phyloP scores from a whole-genome alignment of 805 yeast species.

The Nakazawaea populi region DNA sequence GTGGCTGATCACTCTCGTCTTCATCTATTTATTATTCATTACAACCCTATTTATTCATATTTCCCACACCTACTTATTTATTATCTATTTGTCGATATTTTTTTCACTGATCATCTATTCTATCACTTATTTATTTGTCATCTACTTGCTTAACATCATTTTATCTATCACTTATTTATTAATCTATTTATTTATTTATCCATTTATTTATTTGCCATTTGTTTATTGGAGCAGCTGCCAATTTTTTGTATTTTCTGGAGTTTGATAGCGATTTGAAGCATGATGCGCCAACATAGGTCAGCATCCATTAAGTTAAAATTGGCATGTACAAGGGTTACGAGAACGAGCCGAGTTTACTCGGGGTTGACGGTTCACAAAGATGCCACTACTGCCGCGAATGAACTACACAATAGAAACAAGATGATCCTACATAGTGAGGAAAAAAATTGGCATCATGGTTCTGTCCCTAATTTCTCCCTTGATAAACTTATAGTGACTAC shows the following conservation, averaged over 20 bases:
- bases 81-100: no score
- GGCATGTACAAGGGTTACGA: background rate
- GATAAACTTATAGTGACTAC: conserved; percentile 4
- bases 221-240: background rate
- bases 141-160: background rate
- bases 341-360: background rate
- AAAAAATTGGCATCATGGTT: background rate
- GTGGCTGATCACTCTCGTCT: no score
- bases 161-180: background rate
- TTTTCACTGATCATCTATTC: background rate
- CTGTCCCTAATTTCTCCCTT: background rate
- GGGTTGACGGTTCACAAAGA: background rate
- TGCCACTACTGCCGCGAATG: no score
- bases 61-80: no score
- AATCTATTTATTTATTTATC: background rate
- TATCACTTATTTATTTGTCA: background rate
- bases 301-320: background rate
- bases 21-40: no score
- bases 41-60: no score
- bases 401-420: no score
- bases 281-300: background rate
- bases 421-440: no score
- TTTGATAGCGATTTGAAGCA: background rate
- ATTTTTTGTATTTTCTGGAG: background rate
- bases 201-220: background rate